Evolutionary conservation across 305 asterid species (phyloP).

Genomic region (Fraxinus albicans): DNA sequence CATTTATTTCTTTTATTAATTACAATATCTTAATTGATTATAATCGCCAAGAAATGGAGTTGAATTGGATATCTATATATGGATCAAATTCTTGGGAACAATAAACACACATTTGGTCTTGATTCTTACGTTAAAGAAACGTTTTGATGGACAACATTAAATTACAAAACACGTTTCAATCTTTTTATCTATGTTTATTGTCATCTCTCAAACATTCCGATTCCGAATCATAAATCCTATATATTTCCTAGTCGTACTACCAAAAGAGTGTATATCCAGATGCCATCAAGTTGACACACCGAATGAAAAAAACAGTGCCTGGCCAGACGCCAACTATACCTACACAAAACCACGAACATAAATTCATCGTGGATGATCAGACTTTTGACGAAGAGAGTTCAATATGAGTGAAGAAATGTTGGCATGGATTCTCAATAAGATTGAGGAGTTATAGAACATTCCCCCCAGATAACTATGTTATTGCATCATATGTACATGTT

Average conservation of each 20-base stretch:
- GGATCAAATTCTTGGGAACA: not conserved
- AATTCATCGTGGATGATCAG: slow-evolving; percentile 49
- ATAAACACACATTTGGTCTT: not conserved
- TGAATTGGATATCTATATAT: not conserved
- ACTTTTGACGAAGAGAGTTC: slow-evolving; percentile 44
- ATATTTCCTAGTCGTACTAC: not conserved
- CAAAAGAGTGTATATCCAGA: slow-evolving; percentile 22
- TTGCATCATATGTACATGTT: not conserved
- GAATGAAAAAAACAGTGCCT: slow-evolving; percentile 4
- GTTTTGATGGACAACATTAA: not conserved
- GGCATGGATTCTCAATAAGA: slow-evolving; percentile 69
- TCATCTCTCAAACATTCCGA: slow-evolving; percentile 29
- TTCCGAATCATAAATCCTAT: slow-evolving; percentile 23
- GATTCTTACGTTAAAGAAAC: not conserved
- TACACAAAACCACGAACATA: slow-evolving; percentile 61
- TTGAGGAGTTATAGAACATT: slow-evolving; percentile 54
- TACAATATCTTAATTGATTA: not conserved
- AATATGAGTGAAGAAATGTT: slow-evolving; percentile 51
- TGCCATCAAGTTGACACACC: slow-evolving; percentile 26
- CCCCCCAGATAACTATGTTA: not conserved
- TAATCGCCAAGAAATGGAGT: not conserved
- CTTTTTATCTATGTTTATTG: not conserved
- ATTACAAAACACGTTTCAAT: not conserved
- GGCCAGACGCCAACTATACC: slow-evolving; percentile 16
- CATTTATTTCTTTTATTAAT: not conserved